These are phyloP conservation scores for Amaranthus tricolor DNA, from an alignment of 179 eudicot species.

Conservation along the genomic window DNA sequence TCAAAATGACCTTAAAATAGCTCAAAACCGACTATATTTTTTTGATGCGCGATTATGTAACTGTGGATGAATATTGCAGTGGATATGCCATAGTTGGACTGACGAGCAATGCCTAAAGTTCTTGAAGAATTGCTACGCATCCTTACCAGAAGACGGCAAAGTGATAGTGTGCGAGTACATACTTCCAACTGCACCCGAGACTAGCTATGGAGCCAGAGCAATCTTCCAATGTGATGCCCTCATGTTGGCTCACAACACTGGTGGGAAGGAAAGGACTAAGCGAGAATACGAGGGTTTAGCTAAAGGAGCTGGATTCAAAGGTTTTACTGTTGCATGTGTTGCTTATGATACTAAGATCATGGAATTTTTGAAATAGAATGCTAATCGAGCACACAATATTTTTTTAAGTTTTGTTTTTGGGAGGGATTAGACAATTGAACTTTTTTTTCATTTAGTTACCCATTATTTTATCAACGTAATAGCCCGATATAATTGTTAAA, in stretches of 20 bases:
- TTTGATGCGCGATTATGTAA: background rate
- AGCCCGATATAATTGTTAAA: too few relatives aligned
- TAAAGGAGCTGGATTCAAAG: conserved; percentile 37
- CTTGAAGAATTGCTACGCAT: conserved; percentile 37
- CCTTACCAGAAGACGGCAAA: conserved; percentile 39
- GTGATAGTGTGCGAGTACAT: conserved; percentile 40
- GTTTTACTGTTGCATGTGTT: conserved; percentile 10
- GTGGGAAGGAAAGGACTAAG: conserved; percentile 41
- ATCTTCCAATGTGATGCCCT: conserved; percentile 11
- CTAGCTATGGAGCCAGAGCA: conserved; percentile 5
- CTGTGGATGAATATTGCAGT: conserved; percentile 22
- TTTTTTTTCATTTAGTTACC: too few relatives aligned
- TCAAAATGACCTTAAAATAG: too few relatives aligned
- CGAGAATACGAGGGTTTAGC: conserved; percentile 33
- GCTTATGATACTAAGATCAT: conserved; percentile 27
- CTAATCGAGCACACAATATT: too few relatives aligned
- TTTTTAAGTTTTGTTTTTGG: too few relatives aligned
- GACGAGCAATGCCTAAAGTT: conserved; percentile 40
- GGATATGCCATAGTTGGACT: conserved; percentile 32
- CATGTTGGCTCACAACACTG: conserved; percentile 19
- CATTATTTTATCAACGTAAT: too few relatives aligned
- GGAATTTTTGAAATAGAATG: conserved; percentile 33
- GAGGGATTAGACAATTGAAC: too few relatives aligned
- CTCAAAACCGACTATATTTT: too few relatives aligned
- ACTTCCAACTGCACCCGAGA: conserved; percentile 27